Conservation (phyloP, 2,329 filamentous ascomycete species). For the Cladosporium sp. region DNA sequence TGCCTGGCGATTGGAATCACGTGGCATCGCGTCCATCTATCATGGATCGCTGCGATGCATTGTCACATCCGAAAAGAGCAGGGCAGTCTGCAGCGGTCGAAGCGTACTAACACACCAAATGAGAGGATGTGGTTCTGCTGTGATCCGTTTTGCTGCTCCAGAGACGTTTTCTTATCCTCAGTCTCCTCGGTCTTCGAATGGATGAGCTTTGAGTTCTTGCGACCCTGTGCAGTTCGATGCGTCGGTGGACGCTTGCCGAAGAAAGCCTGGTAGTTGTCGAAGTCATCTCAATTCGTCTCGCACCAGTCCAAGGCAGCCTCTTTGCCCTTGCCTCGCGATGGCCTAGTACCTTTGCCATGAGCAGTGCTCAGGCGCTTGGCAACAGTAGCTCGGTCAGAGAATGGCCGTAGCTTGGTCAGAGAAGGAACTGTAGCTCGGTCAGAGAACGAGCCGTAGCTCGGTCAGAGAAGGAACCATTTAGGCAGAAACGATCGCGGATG, state of each 20-base stretch:
- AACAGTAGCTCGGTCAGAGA: slow-evolving; percentile 33
- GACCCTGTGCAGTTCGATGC: slow-evolving; percentile 24
- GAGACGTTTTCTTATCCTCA: no score
- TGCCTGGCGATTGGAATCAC: no score
- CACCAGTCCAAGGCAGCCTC: slow-evolving; percentile 20
- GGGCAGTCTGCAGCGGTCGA: no score
- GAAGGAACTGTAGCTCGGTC: no score
- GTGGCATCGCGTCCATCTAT: no score
- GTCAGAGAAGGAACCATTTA: slow-evolving; percentile 32
- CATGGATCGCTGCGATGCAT: no score
- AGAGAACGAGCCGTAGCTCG: no score
- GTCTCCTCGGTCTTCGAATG: not conserved
- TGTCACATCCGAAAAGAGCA: no score
- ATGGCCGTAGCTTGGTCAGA: no score
- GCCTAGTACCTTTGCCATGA: slow-evolving; percentile 30
- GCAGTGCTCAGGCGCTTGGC: slow-evolving; percentile 34
- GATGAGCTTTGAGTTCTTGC: slow-evolving; percentile 1
- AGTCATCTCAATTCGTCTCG: slow-evolving; percentile 25
- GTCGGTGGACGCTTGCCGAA: slow-evolving; percentile 25
- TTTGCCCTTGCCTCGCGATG: slow-evolving; percentile 22
- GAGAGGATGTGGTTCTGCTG: no score
- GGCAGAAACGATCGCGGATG: slow-evolving; percentile 31
- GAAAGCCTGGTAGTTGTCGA: slow-evolving; percentile 24
- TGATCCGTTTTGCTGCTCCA: no score
- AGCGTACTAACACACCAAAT: no score